Conservation (phyloP, 495 filamentous ascomycete genomes). For the Hypoxylon crocopeplum region DNA sequence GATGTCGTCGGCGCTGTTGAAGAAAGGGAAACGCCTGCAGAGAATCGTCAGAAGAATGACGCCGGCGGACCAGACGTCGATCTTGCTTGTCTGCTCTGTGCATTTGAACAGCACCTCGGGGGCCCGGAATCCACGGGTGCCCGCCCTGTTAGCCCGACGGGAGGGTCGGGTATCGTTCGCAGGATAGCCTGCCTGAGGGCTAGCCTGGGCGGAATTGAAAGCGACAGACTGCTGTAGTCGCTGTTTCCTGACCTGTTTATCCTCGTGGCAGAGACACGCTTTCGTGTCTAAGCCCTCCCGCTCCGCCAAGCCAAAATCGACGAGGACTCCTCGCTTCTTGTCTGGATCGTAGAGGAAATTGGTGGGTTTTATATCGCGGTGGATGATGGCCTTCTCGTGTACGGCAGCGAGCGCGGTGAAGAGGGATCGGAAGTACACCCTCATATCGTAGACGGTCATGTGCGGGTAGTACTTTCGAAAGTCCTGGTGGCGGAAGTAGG, state of each 20-base stretch:
- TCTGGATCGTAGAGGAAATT: conserved; percentile 96
- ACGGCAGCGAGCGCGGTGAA: conserved; percentile 85
- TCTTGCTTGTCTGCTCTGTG: conserved; percentile 92
- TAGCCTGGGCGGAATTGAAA: conserved; percentile 49
- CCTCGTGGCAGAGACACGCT: conserved; percentile 73
- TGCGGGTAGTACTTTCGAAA: conserved; percentile 94
- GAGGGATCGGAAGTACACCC: conserved; percentile 85
- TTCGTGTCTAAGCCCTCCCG: conserved; percentile 75
- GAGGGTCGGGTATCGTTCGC: conserved; percentile 88
- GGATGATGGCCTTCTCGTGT: conserved; percentile 82
- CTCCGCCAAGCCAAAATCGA: conserved; percentile 96
- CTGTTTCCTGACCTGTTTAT: conserved; percentile 45
- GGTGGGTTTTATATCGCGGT: conserved; percentile 99
- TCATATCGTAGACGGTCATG: conserved; percentile 83
- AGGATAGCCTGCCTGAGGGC: conserved; percentile 72
- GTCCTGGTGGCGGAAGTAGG: conserved; percentile 94
- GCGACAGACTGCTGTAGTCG: conserved; percentile 49
- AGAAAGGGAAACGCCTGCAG: conserved; percentile 92
- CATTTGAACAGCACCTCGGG: conserved; percentile 98
- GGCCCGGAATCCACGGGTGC: conserved; percentile 94
- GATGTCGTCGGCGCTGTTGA: conserved; percentile 95
- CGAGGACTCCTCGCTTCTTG: conserved; percentile 82
- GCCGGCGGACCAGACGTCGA: conserved; percentile 96
- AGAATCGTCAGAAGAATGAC: conserved; percentile 93
- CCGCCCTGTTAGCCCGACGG: conserved; percentile 89